A percentile compares a stretch with the other conserved stretches of the same genome.
Evolutionary conservation across 177 flowering plant species (phyloP).

Genomic region (Vitis hybrid): DNA sequence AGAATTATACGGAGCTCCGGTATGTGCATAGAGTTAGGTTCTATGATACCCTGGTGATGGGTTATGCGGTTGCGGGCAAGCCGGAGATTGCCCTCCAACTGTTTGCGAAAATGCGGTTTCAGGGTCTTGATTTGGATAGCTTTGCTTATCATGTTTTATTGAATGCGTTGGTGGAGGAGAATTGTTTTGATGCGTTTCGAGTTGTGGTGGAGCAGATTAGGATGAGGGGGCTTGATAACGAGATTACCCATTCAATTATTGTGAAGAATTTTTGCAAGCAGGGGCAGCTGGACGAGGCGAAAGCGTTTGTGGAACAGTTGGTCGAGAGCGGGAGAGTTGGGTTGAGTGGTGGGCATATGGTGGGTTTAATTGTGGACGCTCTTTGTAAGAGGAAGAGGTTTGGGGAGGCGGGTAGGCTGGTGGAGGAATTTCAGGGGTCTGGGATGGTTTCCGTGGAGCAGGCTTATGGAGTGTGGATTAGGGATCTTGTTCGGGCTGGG

Average conservation of each 20-base stretch:
- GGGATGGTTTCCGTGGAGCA: conserved; percentile 30
- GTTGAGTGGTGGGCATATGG: conserved; percentile 16
- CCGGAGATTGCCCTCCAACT: conserved; percentile 62
- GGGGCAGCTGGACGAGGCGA: conserved; percentile 43
- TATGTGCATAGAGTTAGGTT: conserved; percentile 31
- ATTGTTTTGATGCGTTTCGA: conserved; percentile 45
- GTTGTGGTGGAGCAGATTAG: conserved; percentile 50
- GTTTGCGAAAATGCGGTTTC: conserved; percentile 77
- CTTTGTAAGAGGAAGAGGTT: conserved; percentile 45
- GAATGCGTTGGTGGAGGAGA: conserved; percentile 69
- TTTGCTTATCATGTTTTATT: conserved; percentile 70
- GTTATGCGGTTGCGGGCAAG: conserved; percentile 74
- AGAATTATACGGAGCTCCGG: conserved; percentile 15
- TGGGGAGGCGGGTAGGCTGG: conserved; percentile 42
- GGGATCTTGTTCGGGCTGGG: conserved; percentile 51
- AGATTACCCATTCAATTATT: conserved; percentile 43
- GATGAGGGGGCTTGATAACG: conserved; percentile 45
- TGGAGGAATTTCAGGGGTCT: conserved; percentile 41
- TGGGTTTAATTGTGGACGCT: conserved; percentile 50
- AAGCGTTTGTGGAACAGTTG: conserved; percentile 36
- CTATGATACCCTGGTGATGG: conserved; percentile 63
- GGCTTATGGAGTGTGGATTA: conserved; percentile 54
- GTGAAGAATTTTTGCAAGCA: conserved; percentile 63
- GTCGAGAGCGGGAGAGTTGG: conserved; percentile 10
- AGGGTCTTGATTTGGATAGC: conserved; percentile 63